Evolutionary conservation across 495 filamentous ascomycete species (phyloP), one percentile per base, ranked within the genome.

Genomic region (Glutinoglossum americanum): DNA sequence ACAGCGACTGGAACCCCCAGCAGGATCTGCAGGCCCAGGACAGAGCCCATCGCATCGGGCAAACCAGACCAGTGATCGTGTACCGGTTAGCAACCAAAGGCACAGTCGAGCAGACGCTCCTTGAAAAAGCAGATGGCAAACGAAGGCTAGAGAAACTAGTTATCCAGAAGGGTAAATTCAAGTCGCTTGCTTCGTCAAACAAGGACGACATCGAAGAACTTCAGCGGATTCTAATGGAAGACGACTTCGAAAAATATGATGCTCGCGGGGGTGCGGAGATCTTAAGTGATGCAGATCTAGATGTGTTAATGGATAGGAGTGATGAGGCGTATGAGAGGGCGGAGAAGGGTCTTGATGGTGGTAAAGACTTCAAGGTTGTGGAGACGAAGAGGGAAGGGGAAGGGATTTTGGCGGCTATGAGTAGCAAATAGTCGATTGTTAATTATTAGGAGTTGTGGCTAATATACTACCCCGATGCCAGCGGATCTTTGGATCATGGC

Each of bases 11-110:
- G 90, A 98, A 98, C 65, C 92, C 92, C 0, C 92, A 97, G 67
- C 88, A 94, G 64, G 92, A 98, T 68, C 75, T 98, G 17, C 92
- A 98, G 66, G 92, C 92, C 0, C 88, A 94, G 67, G 92, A 98
- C 63, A 85, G 92, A 21, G 87, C 85, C 1, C 92, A 98, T 65
- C 80, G 92, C 35, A 97, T 98, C 55, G 92, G 92, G 0, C 92
- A 98, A 66, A 94, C 80, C 35, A 76, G 81, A 23, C 89, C 89
- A 0, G 92, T 98, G 7, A 78, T 98, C 23, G 82, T 98, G n/a
- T 98, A 92, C 70, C 84, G 92, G 6, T 78, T 98, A 15, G 92
- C 92, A 0, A 98, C 92, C 0, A 87, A 89, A 63, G 85, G 83
- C 0, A 97, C 90, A 0, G 84, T 98, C 0, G 92, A 98, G 67